Percentiles rank a stretch among this genome's conserved stretches.
These are phyloP conservation scores for Cynanchum wilfordii DNA, from an alignment of 257 asterid species.

Conservation along the genomic window DNA sequence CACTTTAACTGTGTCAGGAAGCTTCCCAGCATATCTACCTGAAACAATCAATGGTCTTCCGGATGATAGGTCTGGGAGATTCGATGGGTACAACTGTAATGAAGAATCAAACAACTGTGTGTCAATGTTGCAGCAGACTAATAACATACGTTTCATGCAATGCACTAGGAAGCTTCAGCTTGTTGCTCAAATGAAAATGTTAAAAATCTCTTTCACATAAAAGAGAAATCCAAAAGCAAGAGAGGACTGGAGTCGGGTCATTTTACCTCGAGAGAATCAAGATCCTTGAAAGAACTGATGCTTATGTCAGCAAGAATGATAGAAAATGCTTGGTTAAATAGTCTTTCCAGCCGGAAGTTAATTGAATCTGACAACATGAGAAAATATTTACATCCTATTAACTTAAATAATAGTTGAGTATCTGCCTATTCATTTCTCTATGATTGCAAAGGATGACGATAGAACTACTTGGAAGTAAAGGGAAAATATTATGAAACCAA, in stretches of 20 bases:
- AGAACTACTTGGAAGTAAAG: background rate
- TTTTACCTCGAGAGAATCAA: conserved; percentile 77
- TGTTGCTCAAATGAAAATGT: background rate
- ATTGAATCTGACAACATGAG: conserved; percentile 48
- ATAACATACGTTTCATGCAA: background rate
- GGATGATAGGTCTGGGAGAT: conserved; percentile 58
- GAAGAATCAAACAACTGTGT: background rate
- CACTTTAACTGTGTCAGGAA: conserved; percentile 52
- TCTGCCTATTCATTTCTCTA: background rate
- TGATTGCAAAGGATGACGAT: background rate
- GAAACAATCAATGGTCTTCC: conserved; percentile 62
- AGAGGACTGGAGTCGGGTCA: conserved; percentile 6
- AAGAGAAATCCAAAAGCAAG: background rate
- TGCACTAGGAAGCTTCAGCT: background rate
- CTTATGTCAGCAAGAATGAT: conserved; percentile 56
- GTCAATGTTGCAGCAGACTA: background rate
- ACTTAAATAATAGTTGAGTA: background rate
- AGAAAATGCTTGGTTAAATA: conserved; percentile 53
- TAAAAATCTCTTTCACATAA: background rate
- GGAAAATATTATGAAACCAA: background rate
- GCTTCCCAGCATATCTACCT: conserved; percentile 66
- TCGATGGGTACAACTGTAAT: conserved; percentile 61
- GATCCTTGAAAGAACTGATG: conserved; percentile 49
- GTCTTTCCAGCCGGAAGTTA: conserved; percentile 52
- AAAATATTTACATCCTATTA: background rate